Evolutionary conservation across 352 stramenopile species (phyloP).

Genomic region (Globisporangium okanoganense): DNA sequence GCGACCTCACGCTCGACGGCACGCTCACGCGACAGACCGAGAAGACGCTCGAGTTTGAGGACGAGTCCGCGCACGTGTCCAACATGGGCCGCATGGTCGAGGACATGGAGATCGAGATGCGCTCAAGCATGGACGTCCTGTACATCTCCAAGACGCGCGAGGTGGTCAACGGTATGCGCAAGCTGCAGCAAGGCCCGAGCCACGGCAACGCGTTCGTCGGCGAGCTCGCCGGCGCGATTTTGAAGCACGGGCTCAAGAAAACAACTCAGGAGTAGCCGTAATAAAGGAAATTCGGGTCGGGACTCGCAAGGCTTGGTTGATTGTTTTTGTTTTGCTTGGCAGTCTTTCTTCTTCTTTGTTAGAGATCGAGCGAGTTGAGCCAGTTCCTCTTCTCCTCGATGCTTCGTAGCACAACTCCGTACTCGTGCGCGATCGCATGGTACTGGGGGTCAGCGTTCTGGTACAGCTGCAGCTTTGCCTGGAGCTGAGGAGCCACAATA

Average conservation of each 20-base stretch:
- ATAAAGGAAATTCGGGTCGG: slow-evolving; percentile 5
- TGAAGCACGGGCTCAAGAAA: slow-evolving; percentile 73
- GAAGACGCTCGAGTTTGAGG: slow-evolving; percentile 67
- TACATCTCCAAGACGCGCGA: slow-evolving; percentile 96
- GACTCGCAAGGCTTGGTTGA: slow-evolving; percentile 15
- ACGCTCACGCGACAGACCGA: slow-evolving; percentile 85
- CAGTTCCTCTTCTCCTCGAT: slow-evolving; percentile 42
- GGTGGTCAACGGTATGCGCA: slow-evolving; percentile 92
- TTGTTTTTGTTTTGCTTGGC: too few species aligned
- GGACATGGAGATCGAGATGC: slow-evolving; percentile 95
- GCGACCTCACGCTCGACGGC: slow-evolving; percentile 86
- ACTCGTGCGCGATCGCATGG: slow-evolving; percentile 33
- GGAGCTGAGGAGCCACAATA: slow-evolving; percentile 17
- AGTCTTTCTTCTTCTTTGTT: slow-evolving; percentile 5
- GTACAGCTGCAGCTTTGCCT: slow-evolving; percentile 34
- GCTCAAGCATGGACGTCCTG: slow-evolving; percentile 87
- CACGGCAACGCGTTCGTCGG: slow-evolving; percentile 68
- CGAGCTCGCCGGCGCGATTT: slow-evolving; percentile 64
- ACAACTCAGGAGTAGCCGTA: slow-evolving; percentile 11
- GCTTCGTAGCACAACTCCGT: slow-evolving; percentile 22
- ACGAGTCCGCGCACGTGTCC: slow-evolving; percentile 83
- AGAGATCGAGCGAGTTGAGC: slow-evolving; percentile 38
- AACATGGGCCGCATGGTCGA: slow-evolving; percentile 96
- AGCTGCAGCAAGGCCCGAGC: slow-evolving; percentile 62
- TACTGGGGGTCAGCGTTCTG: slow-evolving; percentile 27